Base-by-base conservation (phyloP, 148 eudicot genomes). In the Beta vulgaris region DNA sequence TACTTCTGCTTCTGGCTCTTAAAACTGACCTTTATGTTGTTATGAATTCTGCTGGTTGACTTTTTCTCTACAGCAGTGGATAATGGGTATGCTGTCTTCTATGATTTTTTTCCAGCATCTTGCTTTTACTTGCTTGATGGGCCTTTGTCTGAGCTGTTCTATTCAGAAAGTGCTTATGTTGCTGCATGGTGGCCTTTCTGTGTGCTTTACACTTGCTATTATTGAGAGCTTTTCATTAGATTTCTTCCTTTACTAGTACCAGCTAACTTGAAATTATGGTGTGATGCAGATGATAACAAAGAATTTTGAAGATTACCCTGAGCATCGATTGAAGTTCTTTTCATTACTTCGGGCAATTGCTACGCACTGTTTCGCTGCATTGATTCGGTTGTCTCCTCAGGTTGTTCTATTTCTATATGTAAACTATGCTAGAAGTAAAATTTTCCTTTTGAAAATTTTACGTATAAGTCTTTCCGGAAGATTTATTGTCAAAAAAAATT, bases 261-360 rank as follows among this genome's bases (percentile, higher is more conserved):
- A 31, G 32, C 60, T 85, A 46, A 84, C 51, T 36, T 73, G 7
- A 39, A 66, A 16, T 39, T 60, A 51, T 21, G 32, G 65, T 77
- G 34, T 69, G 32, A 49, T 67, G 49, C 88, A 96, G 99, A 96
- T 96, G 99, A 96, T 96, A 69, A 96, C 98, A 10, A 96, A 89
- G 86, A 96, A 96, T 78, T 96, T 96, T 79, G 99, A 96, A 84
- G 99, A 96, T 86, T 96, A 96, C 78, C 99, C 99, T 29, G 99
- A 96, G 87, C 98, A 96, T 79, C 91, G 99, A 21, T 84, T 96
- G 42, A 96, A 96, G 91, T 96, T 96, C 83, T 96, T 96, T 78
- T 96, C 99, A 3, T 81, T 96, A 64, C 88, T 96, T 55, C 88
- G 91, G 69, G 99, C 99, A 69, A 96, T 96, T 81, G 98, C 99